A percentile compares a stretch with the other conserved stretches of the same genome.
Evolutionary conservation across 2,329 filamentous ascomycete species (phyloP).

Genomic region (Aspergillus tanneri): DNA sequence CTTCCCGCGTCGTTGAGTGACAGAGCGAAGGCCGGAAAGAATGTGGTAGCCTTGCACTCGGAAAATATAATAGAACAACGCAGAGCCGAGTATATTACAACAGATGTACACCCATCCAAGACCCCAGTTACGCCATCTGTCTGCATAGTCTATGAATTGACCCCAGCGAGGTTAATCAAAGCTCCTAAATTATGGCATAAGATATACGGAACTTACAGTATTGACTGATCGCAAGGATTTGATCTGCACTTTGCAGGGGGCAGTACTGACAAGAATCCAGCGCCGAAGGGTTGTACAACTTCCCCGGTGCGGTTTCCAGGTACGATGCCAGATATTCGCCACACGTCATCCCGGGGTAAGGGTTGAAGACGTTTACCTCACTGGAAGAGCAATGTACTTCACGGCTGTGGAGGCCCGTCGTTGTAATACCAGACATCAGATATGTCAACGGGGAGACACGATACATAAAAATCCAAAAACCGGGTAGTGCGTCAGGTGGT

Average conservation of each 20-base stretch:
- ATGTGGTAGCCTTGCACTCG: too few relatives aligned
- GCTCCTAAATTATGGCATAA: too few relatives aligned
- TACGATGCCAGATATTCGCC: conserved; percentile 56
- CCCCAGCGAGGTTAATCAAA: conserved; percentile 46
- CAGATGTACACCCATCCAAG: conserved; percentile 58
- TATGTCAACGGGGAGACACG: conserved; percentile 57
- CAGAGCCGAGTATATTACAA: conserved; percentile 56
- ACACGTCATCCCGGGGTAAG: conserved; percentile 58
- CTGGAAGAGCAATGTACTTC: conserved; percentile 64
- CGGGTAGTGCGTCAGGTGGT: conserved; percentile 51
- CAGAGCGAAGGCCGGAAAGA: too few relatives aligned
- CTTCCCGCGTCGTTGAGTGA: too few relatives aligned
- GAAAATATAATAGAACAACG: conserved; percentile 53
- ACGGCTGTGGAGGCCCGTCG: conserved; percentile 66
- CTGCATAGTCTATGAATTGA: conserved; percentile 52
- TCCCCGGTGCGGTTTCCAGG: conserved; percentile 51
- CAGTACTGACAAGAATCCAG: conserved; percentile 54
- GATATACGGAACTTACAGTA: too few relatives aligned
- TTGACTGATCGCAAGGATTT: too few relatives aligned
- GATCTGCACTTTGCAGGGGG: conserved; percentile 31
- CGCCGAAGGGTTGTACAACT: conserved; percentile 51
- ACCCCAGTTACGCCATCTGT: conserved; percentile 68
- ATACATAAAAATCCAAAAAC: conserved; percentile 82
- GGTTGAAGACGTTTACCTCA: conserved; percentile 66
- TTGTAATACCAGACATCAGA: conserved; percentile 70